Percentiles rank a stretch among this genome's conserved stretches.
Evolutionary conservation across 2,329 filamentous ascomycete genomes (phyloP).

Genomic region (Cladosporium sp.): DNA sequence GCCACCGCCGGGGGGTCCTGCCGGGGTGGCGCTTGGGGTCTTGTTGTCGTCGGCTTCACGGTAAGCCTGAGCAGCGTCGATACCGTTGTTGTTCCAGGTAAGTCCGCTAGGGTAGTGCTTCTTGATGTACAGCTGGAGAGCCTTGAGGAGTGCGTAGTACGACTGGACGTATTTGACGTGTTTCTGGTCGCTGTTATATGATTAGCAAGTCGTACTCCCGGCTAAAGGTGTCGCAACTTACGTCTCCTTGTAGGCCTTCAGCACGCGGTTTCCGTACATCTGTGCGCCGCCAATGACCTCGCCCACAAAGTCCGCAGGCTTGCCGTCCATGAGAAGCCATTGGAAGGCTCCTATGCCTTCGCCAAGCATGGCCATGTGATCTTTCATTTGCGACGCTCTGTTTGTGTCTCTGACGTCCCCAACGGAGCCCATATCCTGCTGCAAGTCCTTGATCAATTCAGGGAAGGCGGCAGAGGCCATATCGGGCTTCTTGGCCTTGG

Average conservation of each 20-base stretch:
- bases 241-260: slow-evolving; percentile 86
- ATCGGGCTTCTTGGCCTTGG: slow-evolving; percentile 88
- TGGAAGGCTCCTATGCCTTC: slow-evolving; percentile 86
- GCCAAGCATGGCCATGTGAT: slow-evolving; percentile 79
- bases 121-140: slow-evolving; percentile 78
- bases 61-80: slow-evolving; percentile 67
- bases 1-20: slow-evolving; percentile 49
- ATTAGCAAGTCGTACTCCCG: neutral
- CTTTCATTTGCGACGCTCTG: slow-evolving; percentile 67
- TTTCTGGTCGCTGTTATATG: slow-evolving; percentile 58
- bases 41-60: slow-evolving; percentile 48
- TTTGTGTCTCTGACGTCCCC: slow-evolving; percentile 78
- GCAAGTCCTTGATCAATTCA: slow-evolving; percentile 79
- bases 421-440: slow-evolving; percentile 73
- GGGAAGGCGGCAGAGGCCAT: slow-evolving; percentile 63
- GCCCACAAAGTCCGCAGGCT: slow-evolving; percentile 79
- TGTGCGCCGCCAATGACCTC: slow-evolving; percentile 80
- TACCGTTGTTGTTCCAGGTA: slow-evolving; percentile 76
- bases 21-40: slow-evolving; percentile 40
- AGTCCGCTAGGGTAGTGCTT: slow-evolving; percentile 75
- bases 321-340: slow-evolving; percentile 81
- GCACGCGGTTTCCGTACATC: slow-evolving; percentile 89
- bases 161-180: slow-evolving; percentile 86
- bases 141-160: slow-evolving; percentile 87
- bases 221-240: slow-evolving; percentile 36